These are phyloP conservation scores for Fusarium tricinctum DNA, from an alignment of 2,329 filamentous ascomycete species.

Conservation along the genomic window DNA sequence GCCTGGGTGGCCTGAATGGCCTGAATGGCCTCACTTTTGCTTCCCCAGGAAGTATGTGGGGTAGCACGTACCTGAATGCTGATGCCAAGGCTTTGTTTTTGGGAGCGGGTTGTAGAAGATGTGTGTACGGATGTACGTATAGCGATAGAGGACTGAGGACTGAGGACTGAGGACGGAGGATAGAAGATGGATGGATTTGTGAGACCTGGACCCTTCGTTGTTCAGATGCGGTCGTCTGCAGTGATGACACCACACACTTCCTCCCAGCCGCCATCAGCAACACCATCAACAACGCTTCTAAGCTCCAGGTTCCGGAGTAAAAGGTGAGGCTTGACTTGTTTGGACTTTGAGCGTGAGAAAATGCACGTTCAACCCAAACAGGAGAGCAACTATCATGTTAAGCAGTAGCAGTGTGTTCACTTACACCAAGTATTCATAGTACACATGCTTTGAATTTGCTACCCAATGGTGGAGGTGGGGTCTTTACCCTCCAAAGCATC, in stretches of 20 bases:
- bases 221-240: conserved; percentile 39
- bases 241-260: conserved; percentile 44
- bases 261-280: conserved; percentile 14
- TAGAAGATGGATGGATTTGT: conserved; percentile 20
- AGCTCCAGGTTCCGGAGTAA: conserved; percentile 22
- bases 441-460: background rate
- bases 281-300: conserved; percentile 13
- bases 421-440: conserved; percentile 4
- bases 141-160: background rate
- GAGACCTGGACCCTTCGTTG: conserved; percentile 39
- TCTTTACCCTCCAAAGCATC: background rate
- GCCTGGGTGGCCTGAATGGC: conserved; percentile 23
- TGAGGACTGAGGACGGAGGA: background rate
- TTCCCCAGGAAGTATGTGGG: conserved; percentile 10
- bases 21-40: conserved; percentile 25
- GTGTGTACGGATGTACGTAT: too few relatives aligned
- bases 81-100: conserved; percentile 24
- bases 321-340: conserved; percentile 11
- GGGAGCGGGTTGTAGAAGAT: conserved; percentile 8
- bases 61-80: conserved; percentile 21
- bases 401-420: conserved; percentile 9
- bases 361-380: conserved; percentile 24
- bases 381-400: conserved; percentile 8
- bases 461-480: conserved; percentile 13
- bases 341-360: conserved; percentile 2